Base-by-base conservation (phyloP, 208 protist genomes). In the Porcisia hertigi region DNA sequence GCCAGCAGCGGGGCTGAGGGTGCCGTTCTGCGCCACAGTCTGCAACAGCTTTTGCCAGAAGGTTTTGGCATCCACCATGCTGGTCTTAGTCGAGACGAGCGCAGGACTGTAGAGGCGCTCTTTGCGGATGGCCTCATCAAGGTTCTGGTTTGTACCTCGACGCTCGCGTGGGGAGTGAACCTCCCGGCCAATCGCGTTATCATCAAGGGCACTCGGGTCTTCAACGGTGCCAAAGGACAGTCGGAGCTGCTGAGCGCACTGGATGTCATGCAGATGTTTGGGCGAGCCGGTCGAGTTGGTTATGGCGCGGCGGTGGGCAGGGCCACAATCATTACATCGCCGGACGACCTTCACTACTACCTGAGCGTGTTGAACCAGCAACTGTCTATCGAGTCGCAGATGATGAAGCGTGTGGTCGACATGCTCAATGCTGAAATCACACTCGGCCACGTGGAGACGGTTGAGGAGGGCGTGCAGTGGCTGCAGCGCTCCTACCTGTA, bases 151-250 rank as follows among this genome's bases (percentile, higher is more conserved):
- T 99, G 97, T 64, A 99, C 99, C 0, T 98, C 99, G 0, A 99
- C 99, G 16, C 92, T 99, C 1, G 99, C 99, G n/a, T 99, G 99
- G 99, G 99, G 99, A 82, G 99, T 99, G 2, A 99, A 99, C 88
- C 74, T 99, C 54, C 99, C 99, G 0, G 99, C 99, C 6, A 99
- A 99, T 84, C 98, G 95, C 14, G 99, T 99, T 25, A 99, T 99
- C 75, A 99, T 99, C 80, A 99, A 99, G 82, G 99, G 99, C n/a
- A 99, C 99, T 2, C 98, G 99, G 76, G 88, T 99, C n/a, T 99
- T 99, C 85, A 98, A 90, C 74, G 97, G 98, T 18, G 94, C 99
- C 54, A 97, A 95, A 66, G 98, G 99, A 3, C 75, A 87, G 63
- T 99, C 96, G 80, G 90, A 96, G 52, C 97, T 99, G 75, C 86